These are phyloP conservation scores for Kwoniella shivajii DNA, from an alignment of 1,284 basidiomycete species.

Conservation along the genomic window DNA sequence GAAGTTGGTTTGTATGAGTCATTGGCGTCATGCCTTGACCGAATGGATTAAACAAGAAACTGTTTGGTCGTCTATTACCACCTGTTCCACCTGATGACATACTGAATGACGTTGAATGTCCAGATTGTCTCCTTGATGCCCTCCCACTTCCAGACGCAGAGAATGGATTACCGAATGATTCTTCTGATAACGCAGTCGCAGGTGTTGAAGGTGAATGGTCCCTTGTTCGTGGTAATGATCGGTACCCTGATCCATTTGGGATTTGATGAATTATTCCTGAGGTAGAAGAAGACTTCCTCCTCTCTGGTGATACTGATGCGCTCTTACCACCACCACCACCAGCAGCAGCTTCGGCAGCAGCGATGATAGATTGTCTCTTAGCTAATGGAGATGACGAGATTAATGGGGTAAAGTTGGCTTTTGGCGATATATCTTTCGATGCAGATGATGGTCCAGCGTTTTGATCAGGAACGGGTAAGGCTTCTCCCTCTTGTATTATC, in stretches of 20 bases:
- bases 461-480: background rate
- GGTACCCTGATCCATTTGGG: background rate
- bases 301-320: slow-evolving; percentile 3
- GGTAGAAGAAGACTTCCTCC: background rate
- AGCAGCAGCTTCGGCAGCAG: too few species aligned
- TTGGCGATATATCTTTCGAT: slow-evolving; percentile 3
- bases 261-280: too few species aligned
- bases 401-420: slow-evolving; percentile 4
- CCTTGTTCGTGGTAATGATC: slow-evolving; percentile 12
- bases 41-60: slow-evolving; percentile 42
- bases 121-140: slow-evolving; percentile 20
- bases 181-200: slow-evolving; percentile 32
- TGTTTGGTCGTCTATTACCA: slow-evolving; percentile 32
- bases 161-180: slow-evolving; percentile 29
- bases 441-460: background rate
- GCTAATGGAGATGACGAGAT: slow-evolving; percentile 4
- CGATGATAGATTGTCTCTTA: slow-evolving; percentile 4
- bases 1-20: slow-evolving; percentile 6
- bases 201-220: slow-evolving; percentile 25
- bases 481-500: background rate
- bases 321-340: too few species aligned
- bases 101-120: slow-evolving; percentile 22
- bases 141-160: slow-evolving; percentile 18
- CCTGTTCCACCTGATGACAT: slow-evolving; percentile 1
- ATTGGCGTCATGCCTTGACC: slow-evolving; percentile 49